Conservation (phyloP, 345 rosid genomes). For the Linum trigynum region DNA sequence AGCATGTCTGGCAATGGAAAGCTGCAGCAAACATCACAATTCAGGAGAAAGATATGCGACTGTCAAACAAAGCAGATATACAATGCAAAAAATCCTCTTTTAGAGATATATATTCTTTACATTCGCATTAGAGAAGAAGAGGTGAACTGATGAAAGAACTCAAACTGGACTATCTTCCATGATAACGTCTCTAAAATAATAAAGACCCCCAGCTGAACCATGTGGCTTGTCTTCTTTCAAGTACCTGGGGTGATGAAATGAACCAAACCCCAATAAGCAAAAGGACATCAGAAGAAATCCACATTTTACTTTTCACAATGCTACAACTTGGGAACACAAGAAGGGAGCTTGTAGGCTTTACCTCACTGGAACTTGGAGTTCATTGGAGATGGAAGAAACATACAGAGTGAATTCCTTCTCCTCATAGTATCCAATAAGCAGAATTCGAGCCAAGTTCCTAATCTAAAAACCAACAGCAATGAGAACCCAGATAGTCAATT, state of each 20-base stretch:
- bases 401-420: slow-evolving; percentile 71
- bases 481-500: neutral
- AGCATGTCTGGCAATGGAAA: slow-evolving; percentile 67
- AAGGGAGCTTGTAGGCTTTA: slow-evolving; percentile 14
- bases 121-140: slow-evolving; percentile 12
- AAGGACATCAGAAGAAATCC: neutral
- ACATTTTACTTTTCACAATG: neutral
- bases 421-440: slow-evolving; percentile 69
- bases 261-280: slow-evolving; percentile 1
- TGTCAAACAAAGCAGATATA: slow-evolving; percentile 20
- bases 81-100: neutral
- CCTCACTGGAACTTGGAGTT: slow-evolving; percentile 75
- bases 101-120: neutral
- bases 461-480: slow-evolving; percentile 26
- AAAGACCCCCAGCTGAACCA: slow-evolving; percentile 87
- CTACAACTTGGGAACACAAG: neutral
- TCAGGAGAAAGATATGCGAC: slow-evolving; percentile 66
- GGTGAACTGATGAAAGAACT: neutral
- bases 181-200: slow-evolving; percentile 51
- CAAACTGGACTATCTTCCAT: slow-evolving; percentile 77
- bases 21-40: slow-evolving; percentile 83
- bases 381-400: slow-evolving; percentile 69
- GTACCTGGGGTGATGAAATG: slow-evolving; percentile 34
- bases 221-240: slow-evolving; percentile 76
- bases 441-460: slow-evolving; percentile 58